Conservation (phyloP, 345 rosid genomes). For the Camelina sativa region DNA sequence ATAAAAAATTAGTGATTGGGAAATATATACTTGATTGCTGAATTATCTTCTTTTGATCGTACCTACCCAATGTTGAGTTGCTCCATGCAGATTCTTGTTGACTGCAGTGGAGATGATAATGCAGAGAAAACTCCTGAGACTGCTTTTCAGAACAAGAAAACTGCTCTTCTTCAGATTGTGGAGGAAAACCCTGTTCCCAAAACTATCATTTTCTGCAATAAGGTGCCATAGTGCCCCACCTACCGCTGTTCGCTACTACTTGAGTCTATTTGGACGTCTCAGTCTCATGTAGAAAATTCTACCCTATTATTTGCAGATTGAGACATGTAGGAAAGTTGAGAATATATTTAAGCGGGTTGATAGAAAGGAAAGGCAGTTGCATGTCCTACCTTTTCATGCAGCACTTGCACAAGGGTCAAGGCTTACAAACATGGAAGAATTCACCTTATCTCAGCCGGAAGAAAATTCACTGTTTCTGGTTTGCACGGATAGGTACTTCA, state of each 20-base stretch:
- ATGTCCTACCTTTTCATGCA: constrained; percentile 84
- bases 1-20: constrained; percentile 23
- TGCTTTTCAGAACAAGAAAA: constrained; percentile 82
- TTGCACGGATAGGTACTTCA: constrained; percentile 79
- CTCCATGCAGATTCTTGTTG: constrained; percentile 70
- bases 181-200: constrained; percentile 67
- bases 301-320: constrained; percentile 58
- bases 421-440: constrained; percentile 77
- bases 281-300: constrained; percentile 1
- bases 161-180: constrained; percentile 72
- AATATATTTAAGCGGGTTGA: constrained; percentile 76
- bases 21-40: constrained; percentile 25
- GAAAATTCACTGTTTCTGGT: constrained; percentile 66
- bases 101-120: constrained; percentile 84
- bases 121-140: constrained; percentile 67
- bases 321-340: constrained; percentile 97
- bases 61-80: constrained; percentile 22
- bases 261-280: background rate
- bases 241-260: background rate
- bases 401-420: constrained; percentile 75
- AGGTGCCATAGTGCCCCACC: constrained; percentile 50
- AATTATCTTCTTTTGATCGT: background rate
- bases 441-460: constrained; percentile 53
- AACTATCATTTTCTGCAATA: constrained; percentile 89
- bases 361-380: constrained; percentile 58